Evolutionary conservation across 257 asterid species (phyloP).

Genomic region (Solanum bulbocastanum): DNA sequence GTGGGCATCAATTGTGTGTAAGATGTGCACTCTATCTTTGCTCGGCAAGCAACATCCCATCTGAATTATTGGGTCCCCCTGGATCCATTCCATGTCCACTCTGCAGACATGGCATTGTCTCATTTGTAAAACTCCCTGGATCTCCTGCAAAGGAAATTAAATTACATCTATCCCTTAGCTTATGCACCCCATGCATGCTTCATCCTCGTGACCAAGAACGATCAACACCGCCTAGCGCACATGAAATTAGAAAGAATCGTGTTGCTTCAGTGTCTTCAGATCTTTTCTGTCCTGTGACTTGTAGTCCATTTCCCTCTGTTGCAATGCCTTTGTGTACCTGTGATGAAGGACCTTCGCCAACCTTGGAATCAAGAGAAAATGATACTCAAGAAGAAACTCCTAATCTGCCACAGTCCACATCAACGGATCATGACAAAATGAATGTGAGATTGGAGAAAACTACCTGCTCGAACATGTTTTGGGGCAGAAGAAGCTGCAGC

Average conservation of each 20-base stretch:
- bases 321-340: slow-evolving; percentile 82
- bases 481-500: slow-evolving; percentile 97
- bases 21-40: slow-evolving; percentile 93
- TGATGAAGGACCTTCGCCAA: slow-evolving; percentile 63
- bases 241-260: slow-evolving; percentile 56
- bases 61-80: slow-evolving; percentile 52
- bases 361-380: slow-evolving; percentile 46
- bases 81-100: slow-evolving; percentile 95
- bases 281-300: slow-evolving; percentile 69
- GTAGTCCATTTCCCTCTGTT: slow-evolving; percentile 92
- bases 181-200: slow-evolving; percentile 88
- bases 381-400: slow-evolving; percentile 52
- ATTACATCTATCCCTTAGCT: slow-evolving; percentile 53
- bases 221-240: slow-evolving; percentile 41
- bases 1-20: slow-evolving; percentile 79
- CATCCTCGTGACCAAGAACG: slow-evolving; percentile 64
- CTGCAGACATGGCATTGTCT: slow-evolving; percentile 66
- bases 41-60: slow-evolving; percentile 73
- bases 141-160: slow-evolving; percentile 59
- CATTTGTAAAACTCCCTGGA: slow-evolving; percentile 54
- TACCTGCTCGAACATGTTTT: slow-evolving; percentile 81
- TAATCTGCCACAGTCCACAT: slow-evolving; percentile 31
- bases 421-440: slow-evolving; percentile 37
- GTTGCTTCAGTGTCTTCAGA: slow-evolving; percentile 73
- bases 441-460: slow-evolving; percentile 61